A percentile compares a stretch with the other conserved stretches of the same genome.
These are phyloP conservation scores for Macrocybe gigantea DNA, from an alignment of 768 basidiomycete species.

Conservation along the genomic window DNA sequence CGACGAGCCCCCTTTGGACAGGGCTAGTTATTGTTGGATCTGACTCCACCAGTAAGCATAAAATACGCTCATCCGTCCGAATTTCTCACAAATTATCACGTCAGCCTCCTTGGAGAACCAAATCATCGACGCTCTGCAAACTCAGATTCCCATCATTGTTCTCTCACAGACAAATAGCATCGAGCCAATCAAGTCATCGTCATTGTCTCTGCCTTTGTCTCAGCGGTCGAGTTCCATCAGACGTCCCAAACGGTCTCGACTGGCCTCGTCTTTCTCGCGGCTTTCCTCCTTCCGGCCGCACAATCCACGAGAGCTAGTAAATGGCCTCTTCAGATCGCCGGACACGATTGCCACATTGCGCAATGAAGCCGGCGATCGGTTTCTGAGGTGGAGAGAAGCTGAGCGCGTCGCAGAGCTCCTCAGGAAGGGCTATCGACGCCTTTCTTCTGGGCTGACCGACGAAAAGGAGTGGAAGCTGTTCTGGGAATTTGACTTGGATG, in stretches of 20 bases:
- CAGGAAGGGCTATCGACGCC: neutral
- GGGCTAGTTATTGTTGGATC: conserved; percentile 27
- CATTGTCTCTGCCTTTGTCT: conserved; percentile 1
- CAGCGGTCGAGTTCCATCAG: conserved; percentile 9
- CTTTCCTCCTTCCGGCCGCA: conserved; percentile 54
- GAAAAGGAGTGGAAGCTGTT: conserved; percentile 11
- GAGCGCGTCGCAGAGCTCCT: conserved; percentile 48
- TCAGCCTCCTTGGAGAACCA: conserved; percentile 12
- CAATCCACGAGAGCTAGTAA: conserved; percentile 45
- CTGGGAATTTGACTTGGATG: conserved; percentile 6
- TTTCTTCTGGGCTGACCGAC: conserved; percentile 8
- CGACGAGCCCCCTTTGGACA: conserved; percentile 54
- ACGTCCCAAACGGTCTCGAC: neutral
- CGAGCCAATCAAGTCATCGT: conserved; percentile 1
- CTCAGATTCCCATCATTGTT: conserved; percentile 53
- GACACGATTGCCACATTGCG: conserved; percentile 53
- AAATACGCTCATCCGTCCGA: too few species aligned
- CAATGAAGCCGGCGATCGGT: conserved; percentile 61
- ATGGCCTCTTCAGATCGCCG: conserved; percentile 59
- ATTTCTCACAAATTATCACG: too few species aligned
- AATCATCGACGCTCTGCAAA: conserved; percentile 42
- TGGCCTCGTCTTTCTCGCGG: conserved; percentile 18
- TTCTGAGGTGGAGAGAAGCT: conserved; percentile 68
- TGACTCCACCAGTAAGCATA: too few species aligned
- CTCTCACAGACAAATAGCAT: conserved; percentile 28